phyloP scores from a whole-genome alignment of 2,329 filamentous ascomycete genomes.

The Alternaria atra region DNA sequence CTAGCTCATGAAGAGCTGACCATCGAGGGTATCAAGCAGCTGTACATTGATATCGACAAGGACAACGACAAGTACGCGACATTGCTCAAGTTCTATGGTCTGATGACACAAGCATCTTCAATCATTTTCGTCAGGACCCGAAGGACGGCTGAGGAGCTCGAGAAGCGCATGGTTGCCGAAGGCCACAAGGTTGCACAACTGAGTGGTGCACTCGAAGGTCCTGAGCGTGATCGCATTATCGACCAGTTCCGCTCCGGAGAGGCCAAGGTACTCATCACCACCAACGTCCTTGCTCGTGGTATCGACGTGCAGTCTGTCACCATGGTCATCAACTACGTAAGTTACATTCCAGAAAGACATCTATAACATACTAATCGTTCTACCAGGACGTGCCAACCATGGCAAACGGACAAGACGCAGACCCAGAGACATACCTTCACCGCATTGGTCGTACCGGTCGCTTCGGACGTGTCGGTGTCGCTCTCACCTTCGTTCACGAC shows the following conservation, averaged over 20 bases:
- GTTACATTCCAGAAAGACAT: not conserved
- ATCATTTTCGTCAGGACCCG: constrained; percentile 98
- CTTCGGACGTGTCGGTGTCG: constrained; percentile 95
- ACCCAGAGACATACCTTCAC: constrained; percentile 96
- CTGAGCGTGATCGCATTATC: constrained; percentile 82
- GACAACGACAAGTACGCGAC: constrained; percentile 87
- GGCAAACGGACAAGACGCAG: constrained; percentile 71
- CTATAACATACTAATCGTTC: not conserved
- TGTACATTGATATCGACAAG: constrained; percentile 91
- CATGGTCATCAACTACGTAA: constrained; percentile 95
- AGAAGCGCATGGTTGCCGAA: constrained; percentile 83
- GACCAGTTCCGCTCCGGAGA: constrained; percentile 85
- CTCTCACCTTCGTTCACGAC: constrained; percentile 93
- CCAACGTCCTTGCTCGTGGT: constrained; percentile 93
- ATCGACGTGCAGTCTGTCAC: constrained; percentile 93
- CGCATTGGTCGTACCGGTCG: constrained; percentile 96
- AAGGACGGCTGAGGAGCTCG: constrained; percentile 84
- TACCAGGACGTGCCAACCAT: constrained; percentile 60
- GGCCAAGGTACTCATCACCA: constrained; percentile 96
- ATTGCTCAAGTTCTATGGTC: constrained; percentile 90
- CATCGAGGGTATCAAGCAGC: constrained; percentile 95
- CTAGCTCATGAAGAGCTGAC: constrained; percentile 91
- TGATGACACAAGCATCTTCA: constrained; percentile 96
- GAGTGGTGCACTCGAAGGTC: constrained; percentile 86
- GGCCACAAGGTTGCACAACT: constrained; percentile 92